Evolutionary conservation across 768 basidiomycete species (phyloP).

Genomic region (Suillus fuscotomentosus): DNA sequence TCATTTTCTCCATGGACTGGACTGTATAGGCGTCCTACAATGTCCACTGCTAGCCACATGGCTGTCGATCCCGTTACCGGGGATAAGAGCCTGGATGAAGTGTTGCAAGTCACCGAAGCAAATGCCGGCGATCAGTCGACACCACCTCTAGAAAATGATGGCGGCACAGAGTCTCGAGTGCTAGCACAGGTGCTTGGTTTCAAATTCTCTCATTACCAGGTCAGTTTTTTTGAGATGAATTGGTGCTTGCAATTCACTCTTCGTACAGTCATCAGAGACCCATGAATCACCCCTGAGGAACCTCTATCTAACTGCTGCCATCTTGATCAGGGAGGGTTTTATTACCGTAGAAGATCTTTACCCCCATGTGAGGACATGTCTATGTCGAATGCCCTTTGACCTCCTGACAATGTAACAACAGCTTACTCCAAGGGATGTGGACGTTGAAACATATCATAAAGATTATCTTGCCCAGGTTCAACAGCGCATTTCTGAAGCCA

Average conservation of each 20-base stretch:
- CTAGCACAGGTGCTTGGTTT: conserved; percentile 95
- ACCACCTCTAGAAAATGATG: conserved; percentile 11
- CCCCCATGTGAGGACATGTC: conserved; percentile 67
- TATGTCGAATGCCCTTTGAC: not conserved
- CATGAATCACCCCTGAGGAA: conserved; percentile 64
- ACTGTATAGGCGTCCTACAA: conserved; percentile 35
- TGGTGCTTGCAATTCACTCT: not conserved
- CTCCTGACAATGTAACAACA: conserved; percentile 28
- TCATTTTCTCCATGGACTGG: conserved; percentile 87
- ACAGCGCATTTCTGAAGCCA: conserved; percentile 64
- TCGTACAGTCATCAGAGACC: conserved; percentile 52
- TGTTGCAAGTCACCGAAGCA: conserved; percentile 54
- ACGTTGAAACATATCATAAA: conserved; percentile 66
- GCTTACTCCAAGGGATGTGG: conserved; percentile 74
- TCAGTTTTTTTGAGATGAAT: conserved; percentile 31
- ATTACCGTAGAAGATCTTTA: conserved; percentile 86
- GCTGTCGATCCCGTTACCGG: conserved; percentile 36
- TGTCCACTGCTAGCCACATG: conserved; percentile 33
- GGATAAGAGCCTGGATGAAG: conserved; percentile 66
- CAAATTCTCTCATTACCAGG: conserved; percentile 92
- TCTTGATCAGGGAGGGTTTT: conserved; percentile 89
- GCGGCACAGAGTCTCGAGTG: conserved; percentile 50
- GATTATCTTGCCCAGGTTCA: conserved; percentile 66
- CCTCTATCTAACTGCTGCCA: conserved; percentile 78
- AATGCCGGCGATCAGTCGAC: not conserved